Conservation (phyloP, 129 eudicot genomes). For the Glebionis coronaria region DNA sequence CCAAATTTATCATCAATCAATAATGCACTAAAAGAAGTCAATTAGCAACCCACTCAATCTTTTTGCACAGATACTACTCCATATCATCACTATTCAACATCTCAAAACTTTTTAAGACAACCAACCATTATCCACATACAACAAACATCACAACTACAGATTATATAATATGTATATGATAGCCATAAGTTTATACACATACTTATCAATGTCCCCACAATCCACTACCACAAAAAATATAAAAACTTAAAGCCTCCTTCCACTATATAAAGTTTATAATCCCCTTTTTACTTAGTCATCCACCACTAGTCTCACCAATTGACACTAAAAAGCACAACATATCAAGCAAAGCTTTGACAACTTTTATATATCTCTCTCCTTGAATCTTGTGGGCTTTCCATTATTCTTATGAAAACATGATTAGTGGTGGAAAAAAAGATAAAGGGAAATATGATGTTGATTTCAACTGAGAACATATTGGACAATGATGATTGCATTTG, state of each 20-base stretch:
- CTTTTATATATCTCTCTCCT: conserved; percentile 29
- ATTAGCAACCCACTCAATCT: conserved; percentile 41
- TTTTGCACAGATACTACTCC: conserved; percentile 23
- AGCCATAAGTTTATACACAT: conserved; percentile 12
- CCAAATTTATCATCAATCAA: conserved; percentile 25
- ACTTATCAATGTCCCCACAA: conserved; percentile 47
- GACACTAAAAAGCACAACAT: conserved; percentile 50
- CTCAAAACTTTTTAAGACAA: conserved; percentile 33
- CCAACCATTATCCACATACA: conserved; percentile 35
- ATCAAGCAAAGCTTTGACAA: conserved; percentile 67
- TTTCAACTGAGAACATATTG: conserved; percentile 33
- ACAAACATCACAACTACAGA: conserved; percentile 26
- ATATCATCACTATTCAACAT: conserved; percentile 27
- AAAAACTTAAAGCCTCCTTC: conserved; percentile 28
- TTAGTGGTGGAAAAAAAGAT: conserved; percentile 34
- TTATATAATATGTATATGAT: conserved; percentile 23
- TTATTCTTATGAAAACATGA: conserved; percentile 46
- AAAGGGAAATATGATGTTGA: conserved; percentile 38
- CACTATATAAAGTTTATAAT: conserved; percentile 31
- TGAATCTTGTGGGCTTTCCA: conserved; percentile 40
- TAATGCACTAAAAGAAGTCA: conserved; percentile 36
- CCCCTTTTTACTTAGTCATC: conserved; percentile 51
- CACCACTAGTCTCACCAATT: conserved; percentile 61
- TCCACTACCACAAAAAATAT: conserved; percentile 38
- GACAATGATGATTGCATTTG: conserved; percentile 16